Percentiles rank a stretch among this genome's conserved stretches.
Evolutionary conservation across 192 early-diverging fungal species (phyloP).

Genomic region (Backusella parvicylindrica): DNA sequence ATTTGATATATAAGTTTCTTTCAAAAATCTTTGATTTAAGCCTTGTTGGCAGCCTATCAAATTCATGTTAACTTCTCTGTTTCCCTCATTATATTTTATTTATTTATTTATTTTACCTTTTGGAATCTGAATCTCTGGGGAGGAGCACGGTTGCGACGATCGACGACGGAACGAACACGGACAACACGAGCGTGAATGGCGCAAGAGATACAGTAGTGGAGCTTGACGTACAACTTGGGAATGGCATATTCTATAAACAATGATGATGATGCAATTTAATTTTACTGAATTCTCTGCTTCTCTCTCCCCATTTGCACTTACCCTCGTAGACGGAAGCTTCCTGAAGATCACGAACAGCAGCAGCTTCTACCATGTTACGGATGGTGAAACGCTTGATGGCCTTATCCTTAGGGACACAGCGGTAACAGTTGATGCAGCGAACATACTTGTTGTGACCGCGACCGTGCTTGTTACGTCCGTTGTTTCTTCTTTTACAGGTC

Average conservation of each 20-base stretch:
- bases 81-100: no score
- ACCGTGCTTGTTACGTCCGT: conserved; percentile 98
- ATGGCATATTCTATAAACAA: conserved; percentile 88
- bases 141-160: conserved; percentile 90
- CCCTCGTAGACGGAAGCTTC: no score
- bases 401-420: conserved; percentile 95
- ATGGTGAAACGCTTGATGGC: no score
- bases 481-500: conserved; percentile 99
- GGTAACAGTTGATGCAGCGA: conserved; percentile 98
- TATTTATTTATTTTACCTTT: conserved; percentile 36
- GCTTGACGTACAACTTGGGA: no score
- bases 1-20: background rate
- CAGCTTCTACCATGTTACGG: no score
- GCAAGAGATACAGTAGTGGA: no score
- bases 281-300: background rate
- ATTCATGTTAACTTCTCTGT: no score
- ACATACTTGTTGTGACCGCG: conserved; percentile 97
- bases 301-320: conserved; percentile 27
- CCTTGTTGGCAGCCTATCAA: conserved; percentile 22
- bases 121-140: conserved; percentile 92
- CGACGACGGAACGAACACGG: conserved; percentile 86
- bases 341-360: no score
- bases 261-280: no score
- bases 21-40: conserved; percentile 12
- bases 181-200: no score